Evolutionary conservation across 768 basidiomycete genomes (phyloP), one percentile per base, ranked within the genome.

Genomic region (Neoboletus brunneissimus): DNA sequence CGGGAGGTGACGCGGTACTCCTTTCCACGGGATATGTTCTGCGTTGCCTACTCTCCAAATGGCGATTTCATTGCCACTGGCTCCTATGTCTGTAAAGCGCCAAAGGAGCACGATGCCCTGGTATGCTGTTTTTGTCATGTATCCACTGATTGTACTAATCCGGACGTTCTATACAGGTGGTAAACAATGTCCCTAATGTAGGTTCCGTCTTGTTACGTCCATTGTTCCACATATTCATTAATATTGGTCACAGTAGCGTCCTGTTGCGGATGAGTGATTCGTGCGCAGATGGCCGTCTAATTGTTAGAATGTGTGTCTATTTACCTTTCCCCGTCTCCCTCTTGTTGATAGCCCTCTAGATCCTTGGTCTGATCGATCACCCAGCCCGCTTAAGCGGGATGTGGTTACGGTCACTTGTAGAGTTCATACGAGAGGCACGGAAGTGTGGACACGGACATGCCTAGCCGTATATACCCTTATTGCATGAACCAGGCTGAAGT

Each of bases 1-100:
- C 47, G 7, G 11, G 65, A 66, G 53, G 56, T 66, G 12, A 42
- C 56, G 25, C 63, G 59, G 23, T 66, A 67, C 42, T 4, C 50
- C 11, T 66, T 66, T 54, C 65, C 64, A 13, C 62, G 63, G 11
- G 59, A 61, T 22, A 64, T 67, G 62, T 41, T 62, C 2, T 67
- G 63, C 46, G 65, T 64, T 37, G 56, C 59, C 54, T 66, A 56
- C 38, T 66, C 65, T 31, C 64, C 65, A 18, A 57, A 58, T 11
- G 65, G 64, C 44, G 62, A 64, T 20, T 44, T 44, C 25, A 57
- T 65, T 22, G 64, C 59, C 9, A 53, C 55, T 35, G 65, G 66
- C 0, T 9, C 48, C 31, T 67, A 52, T 34, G 35, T 66, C 20
- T 67, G 59, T 10, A 61, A 44, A 40, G 54, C 42, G 15, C 65